Percentiles rank a stretch among this genome's conserved stretches.
These are phyloP conservation scores for Tetrastigma voinierianum DNA, from an alignment of 164 flowering plant species.

Conservation along the genomic window DNA sequence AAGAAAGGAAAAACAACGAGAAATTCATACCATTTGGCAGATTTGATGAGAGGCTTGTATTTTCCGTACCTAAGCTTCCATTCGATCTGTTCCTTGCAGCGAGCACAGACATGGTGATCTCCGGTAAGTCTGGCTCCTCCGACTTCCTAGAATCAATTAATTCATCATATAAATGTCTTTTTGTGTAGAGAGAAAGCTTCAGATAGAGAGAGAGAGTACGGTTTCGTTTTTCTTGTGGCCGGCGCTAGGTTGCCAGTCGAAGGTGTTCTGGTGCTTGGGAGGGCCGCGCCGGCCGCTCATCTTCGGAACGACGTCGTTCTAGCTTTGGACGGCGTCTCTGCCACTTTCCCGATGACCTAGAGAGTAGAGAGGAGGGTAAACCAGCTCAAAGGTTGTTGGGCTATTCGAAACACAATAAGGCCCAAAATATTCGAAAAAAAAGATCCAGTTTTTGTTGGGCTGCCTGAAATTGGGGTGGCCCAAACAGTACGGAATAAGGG, in stretches of 20 bases:
- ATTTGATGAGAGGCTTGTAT: slow-evolving; percentile 80
- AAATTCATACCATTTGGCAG: slow-evolving; percentile 69
- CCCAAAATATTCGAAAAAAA: too few species aligned
- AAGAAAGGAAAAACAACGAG: not conserved
- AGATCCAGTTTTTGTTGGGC: too few species aligned
- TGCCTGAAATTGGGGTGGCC: too few species aligned
- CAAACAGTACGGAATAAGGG: too few species aligned
- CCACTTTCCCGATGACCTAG: too few species aligned
- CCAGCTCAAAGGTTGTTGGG: too few species aligned
- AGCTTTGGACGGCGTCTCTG: too few species aligned
- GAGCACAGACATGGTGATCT: slow-evolving; percentile 73
- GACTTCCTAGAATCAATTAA: slow-evolving; percentile 51
- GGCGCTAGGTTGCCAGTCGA: slow-evolving; percentile 81
- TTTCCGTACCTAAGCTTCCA: slow-evolving; percentile 99
- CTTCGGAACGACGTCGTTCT: not conserved
- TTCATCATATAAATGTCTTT: not conserved
- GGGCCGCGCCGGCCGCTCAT: slow-evolving; percentile 45
- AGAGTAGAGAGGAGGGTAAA: too few species aligned
- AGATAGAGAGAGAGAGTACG: slow-evolving; percentile 33
- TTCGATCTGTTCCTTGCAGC: slow-evolving; percentile 87
- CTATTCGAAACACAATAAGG: too few species aligned
- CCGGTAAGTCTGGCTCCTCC: slow-evolving; percentile 83
- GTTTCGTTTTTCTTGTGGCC: slow-evolving; percentile 74
- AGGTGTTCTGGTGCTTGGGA: slow-evolving; percentile 71
- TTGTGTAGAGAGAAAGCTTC: not conserved